A percentile compares a stretch with the other conserved stretches of the same genome.
phyloP scores from a whole-genome alignment of 2,329 filamentous ascomycete genomes.

The Coniella vitis region DNA sequence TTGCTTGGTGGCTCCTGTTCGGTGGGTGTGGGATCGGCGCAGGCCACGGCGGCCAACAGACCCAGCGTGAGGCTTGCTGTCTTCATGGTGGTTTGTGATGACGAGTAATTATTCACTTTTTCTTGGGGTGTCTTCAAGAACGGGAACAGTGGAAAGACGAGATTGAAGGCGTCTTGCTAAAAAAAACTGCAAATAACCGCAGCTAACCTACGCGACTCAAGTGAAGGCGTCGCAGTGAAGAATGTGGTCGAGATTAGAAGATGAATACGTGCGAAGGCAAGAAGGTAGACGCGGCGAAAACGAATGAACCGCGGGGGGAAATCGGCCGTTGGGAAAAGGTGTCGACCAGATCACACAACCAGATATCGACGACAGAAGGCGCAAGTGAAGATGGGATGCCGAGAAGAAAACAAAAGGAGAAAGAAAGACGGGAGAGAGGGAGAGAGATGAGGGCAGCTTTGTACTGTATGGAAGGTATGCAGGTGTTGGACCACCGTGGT shows the following conservation, averaged over 20 bases:
- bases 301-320: neutral
- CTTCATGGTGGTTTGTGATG: conserved; percentile 38
- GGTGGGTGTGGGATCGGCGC: conserved; percentile 44
- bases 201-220: neutral
- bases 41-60: conserved; percentile 40
- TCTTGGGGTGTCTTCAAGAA: too few species aligned
- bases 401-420: neutral
- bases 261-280: neutral
- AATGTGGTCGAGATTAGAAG: neutral
- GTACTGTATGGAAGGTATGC: too few species aligned
- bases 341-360: neutral
- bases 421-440: neutral
- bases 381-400: neutral
- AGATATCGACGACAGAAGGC: neutral
- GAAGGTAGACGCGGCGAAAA: neutral
- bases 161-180: too few species aligned
- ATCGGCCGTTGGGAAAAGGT: neutral
- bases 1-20: conserved; percentile 41
- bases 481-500: neutral
- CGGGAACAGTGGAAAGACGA: too few species aligned
- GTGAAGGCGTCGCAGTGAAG: neutral
- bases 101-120: neutral
- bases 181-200: too few species aligned
- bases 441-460: neutral
- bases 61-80: conserved; percentile 38